Evolutionary conservation across 257 asterid genomes (phyloP), one percentile per base, ranked within the genome.

Genomic region (Solanum tarijense): DNA sequence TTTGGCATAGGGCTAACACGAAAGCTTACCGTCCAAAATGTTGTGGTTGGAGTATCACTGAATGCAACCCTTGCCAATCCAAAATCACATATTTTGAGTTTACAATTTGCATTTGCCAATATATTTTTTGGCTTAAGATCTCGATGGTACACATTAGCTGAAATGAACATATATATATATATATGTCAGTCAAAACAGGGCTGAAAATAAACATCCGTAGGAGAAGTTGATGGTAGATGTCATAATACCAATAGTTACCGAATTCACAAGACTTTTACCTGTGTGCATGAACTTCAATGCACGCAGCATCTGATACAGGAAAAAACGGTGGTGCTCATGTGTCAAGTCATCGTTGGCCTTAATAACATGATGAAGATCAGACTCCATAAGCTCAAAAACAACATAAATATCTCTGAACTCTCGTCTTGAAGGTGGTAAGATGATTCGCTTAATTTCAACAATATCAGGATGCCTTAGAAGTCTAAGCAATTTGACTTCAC

Each of bases 91-190:
- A 96, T 92, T 91, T 96, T 96, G 83, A 96, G 97, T 90, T 96
- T 96, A 93, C 99, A 95, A 92, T 96, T 96, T 76, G 99, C 99
- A 91, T 96, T 96, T 88, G 99, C 99, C 97, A 96, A 90, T 83
- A 96, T 95, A 90, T 96, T 96, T 92, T 95, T 96, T 35, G 99
- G 98, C 90, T 96, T 96, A 76, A 96, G 98, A 93, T 96, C 99
- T 60, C 99, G 92, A 89, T 95, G 99, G 91, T 94, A 96, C 58
- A 96, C 95, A 89, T 96, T 94, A 87, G 98, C 99, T 95, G 96
- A 88, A 94, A 92, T 73, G 52, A 92, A 88, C 46, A 73, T 18
- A 72, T 20, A 16, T 18, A 72, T 31, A 87, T 41, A 39, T 38
- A 38, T 38, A 0, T 35, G 12, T 9, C 10, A 52, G 79, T 86